These are phyloP conservation scores for Populus hybrid DNA, from an alignment of 441 rosid genomes.

Conservation along the genomic window DNA sequence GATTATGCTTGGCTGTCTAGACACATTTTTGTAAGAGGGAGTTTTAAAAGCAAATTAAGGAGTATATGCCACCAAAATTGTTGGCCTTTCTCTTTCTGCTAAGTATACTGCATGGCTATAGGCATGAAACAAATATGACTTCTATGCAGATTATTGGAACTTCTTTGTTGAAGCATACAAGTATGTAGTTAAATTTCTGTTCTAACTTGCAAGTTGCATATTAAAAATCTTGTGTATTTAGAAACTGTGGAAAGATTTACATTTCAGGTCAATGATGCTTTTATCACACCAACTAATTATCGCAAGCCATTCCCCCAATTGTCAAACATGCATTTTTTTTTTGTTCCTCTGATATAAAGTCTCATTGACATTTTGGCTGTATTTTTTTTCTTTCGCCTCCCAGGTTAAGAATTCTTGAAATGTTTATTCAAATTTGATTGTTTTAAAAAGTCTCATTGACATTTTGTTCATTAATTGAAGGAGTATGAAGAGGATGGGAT, in stretches of 20 bases:
- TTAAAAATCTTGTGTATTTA: too few relatives aligned
- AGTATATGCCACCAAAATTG: neutral
- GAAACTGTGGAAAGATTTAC: neutral
- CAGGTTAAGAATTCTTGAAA: neutral
- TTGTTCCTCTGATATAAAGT: neutral
- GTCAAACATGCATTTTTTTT: neutral
- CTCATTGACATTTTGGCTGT: neutral
- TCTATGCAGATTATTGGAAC: neutral
- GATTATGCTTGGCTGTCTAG: neutral
- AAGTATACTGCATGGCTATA: neutral
- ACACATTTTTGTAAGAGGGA: neutral
- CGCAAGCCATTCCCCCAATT: neutral
- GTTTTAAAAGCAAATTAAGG: neutral
- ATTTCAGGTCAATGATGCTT: neutral
- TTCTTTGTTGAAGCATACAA: neutral
- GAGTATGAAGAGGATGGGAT: constrained; percentile 91
- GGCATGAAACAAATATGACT: neutral
- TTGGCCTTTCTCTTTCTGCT: neutral
- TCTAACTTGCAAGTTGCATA: neutral
- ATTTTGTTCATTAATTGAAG: constrained; percentile 32
- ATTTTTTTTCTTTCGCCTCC: neutral
- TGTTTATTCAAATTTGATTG: neutral
- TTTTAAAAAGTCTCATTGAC: neutral
- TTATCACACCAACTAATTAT: neutral
- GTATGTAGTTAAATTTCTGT: neutral